Conservation (phyloP, 2,329 filamentous ascomycete genomes). For the Cladophialophora chaetospira region DNA sequence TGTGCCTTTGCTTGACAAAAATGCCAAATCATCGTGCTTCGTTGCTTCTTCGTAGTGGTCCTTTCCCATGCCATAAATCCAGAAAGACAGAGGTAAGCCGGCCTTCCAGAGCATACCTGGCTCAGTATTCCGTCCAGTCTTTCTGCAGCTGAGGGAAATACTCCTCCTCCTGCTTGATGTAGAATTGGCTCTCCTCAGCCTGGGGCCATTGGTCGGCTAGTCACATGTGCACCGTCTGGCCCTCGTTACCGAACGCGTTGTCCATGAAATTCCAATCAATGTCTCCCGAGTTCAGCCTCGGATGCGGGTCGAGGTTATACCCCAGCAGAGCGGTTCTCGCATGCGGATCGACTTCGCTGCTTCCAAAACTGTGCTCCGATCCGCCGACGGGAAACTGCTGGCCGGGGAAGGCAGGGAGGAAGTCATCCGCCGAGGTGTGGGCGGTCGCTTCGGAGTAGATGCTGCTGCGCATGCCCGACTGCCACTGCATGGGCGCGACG, state of each 20-base stretch:
- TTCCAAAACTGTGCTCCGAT: conserved; percentile 31
- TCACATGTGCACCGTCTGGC: conserved; percentile 21
- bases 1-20: neutral
- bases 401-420: conserved; percentile 35
- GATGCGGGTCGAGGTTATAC: conserved; percentile 35
- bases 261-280: conserved; percentile 33
- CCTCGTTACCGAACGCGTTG: conserved; percentile 12
- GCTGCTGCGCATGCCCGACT: conserved; percentile 19
- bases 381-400: conserved; percentile 35
- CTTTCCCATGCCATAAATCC: neutral
- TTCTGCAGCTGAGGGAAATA: neutral
- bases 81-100: neutral
- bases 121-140: conserved; percentile 7
- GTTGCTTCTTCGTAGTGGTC: neutral
- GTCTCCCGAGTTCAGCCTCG: conserved; percentile 27
- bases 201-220: neutral
- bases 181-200: neutral
- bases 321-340: conserved; percentile 32
- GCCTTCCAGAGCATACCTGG: neutral
- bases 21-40: neutral
- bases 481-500: conserved; percentile 22
- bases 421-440: conserved; percentile 23
- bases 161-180: neutral
- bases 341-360: conserved; percentile 31
- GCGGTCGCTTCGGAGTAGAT: conserved; percentile 16